Percentiles rank a stretch among this genome's conserved stretches.
Evolutionary conservation across 1,284 basidiomycete species (phyloP).

Genomic region (Melampsora americana): DNA sequence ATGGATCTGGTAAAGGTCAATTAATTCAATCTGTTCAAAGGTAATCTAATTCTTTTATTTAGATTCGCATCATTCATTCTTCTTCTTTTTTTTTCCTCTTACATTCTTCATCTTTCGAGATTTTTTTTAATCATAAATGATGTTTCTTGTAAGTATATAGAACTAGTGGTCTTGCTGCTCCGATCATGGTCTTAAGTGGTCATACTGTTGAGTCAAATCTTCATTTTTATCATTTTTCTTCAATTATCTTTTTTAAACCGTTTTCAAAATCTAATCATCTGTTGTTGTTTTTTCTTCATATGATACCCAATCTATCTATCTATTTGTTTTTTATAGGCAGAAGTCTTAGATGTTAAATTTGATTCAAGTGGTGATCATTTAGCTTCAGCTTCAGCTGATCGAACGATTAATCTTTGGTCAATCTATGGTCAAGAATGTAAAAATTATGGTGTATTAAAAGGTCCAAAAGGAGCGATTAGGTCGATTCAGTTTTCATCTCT

Average conservation of each 20-base stretch:
- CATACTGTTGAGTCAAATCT: conserved; percentile 19
- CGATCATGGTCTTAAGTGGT: conserved; percentile 41
- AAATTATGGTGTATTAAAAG: conserved; percentile 46
- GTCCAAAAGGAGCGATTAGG: conserved; percentile 42
- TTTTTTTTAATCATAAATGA: not conserved
- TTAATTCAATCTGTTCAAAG: conserved; percentile 37
- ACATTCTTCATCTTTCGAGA: too few species aligned
- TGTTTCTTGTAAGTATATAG: conserved; percentile 14
- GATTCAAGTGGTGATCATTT: conserved; percentile 49
- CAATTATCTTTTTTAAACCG: too few species aligned
- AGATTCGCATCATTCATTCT: not conserved
- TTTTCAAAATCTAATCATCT: too few species aligned
- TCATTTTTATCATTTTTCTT: not conserved
- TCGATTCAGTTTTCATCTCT: conserved; percentile 47
- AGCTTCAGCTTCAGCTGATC: conserved; percentile 50
- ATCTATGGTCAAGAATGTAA: conserved; percentile 37
- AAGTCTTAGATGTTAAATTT: conserved; percentile 52
- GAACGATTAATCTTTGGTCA: conserved; percentile 47
- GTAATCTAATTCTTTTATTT: conserved; percentile 11
- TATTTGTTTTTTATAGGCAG: conserved; percentile 44
- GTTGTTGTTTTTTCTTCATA: too few species aligned
- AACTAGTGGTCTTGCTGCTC: conserved; percentile 29
- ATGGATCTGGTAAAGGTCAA: conserved; percentile 33
- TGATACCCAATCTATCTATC: too few species aligned
- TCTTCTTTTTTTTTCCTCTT: too few species aligned